A percentile compares a stretch with the other conserved stretches of the same genome.
These are phyloP conservation scores for Suhomyces wounanorum DNA, from an alignment of 1,139 yeast species.

Conservation along the genomic window DNA sequence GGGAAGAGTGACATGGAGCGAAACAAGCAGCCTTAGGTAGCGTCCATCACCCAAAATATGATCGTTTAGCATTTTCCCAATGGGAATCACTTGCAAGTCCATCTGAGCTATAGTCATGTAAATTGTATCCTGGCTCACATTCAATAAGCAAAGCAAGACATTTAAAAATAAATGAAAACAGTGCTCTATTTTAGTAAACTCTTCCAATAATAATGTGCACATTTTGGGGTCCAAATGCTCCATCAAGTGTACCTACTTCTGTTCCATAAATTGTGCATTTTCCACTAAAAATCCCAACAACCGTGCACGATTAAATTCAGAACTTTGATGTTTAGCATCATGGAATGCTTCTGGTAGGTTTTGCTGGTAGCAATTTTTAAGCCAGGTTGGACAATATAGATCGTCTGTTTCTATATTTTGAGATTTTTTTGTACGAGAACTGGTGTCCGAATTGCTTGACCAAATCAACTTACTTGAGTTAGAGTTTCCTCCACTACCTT, in stretches of 20 bases:
- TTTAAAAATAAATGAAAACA: background rate
- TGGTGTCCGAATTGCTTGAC: background rate
- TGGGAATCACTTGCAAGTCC: background rate
- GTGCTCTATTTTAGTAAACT: background rate
- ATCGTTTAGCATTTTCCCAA: background rate
- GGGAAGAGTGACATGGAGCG: slow-evolving; percentile 1
- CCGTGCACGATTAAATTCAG: background rate
- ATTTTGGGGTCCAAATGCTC: background rate
- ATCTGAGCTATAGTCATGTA: background rate
- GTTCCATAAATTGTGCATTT: background rate
- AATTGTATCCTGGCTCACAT: background rate
- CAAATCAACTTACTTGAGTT: background rate
- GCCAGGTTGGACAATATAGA: slow-evolving; percentile 6
- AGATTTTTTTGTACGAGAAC: background rate
- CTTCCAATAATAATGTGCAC: background rate
- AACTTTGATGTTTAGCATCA: background rate
- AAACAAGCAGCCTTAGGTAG: background rate
- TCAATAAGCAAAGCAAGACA: background rate
- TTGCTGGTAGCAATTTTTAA: background rate
- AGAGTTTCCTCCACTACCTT: background rate
- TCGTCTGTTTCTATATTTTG: background rate
- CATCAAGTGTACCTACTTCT: background rate
- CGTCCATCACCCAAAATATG: background rate
- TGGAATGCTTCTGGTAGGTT: background rate
- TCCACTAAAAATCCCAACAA: background rate